phyloP scores from a whole-genome alignment of 2,329 filamentous ascomycete genomes.

The Exophiala calicioides region DNA sequence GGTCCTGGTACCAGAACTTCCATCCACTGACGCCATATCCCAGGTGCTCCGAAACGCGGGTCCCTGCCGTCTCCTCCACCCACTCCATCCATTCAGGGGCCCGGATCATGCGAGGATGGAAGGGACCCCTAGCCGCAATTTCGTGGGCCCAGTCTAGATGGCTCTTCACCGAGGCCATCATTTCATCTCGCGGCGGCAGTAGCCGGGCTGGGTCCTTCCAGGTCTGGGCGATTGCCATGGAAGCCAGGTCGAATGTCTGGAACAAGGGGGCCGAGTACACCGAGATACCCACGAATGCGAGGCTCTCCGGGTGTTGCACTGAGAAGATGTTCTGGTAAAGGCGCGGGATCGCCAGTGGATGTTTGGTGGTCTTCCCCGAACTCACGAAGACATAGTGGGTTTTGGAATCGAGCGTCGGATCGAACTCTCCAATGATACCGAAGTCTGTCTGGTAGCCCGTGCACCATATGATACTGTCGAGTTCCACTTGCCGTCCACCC shows the following conservation, averaged over 20 bases:
- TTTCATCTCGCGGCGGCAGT: constrained; percentile 28
- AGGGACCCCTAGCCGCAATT: constrained; percentile 20
- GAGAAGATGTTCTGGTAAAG: constrained; percentile 40
- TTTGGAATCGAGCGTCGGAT: constrained; percentile 28
- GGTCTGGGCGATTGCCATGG: constrained; percentile 36
- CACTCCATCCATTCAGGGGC: constrained; percentile 32
- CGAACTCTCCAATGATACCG: constrained; percentile 32
- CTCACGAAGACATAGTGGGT: constrained; percentile 6
- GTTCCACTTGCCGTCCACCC: constrained; percentile 35
- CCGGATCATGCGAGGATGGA: constrained; percentile 22
- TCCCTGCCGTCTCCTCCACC: constrained; percentile 38
- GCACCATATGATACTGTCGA: constrained; percentile 40
- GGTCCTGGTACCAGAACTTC: constrained; percentile 39
- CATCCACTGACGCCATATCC: constrained; percentile 35
- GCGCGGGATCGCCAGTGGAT: constrained; percentile 22
- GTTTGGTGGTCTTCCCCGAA: neutral
- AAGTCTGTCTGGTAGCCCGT: constrained; percentile 39
- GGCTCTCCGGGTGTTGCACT: constrained; percentile 32
- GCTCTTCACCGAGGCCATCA: constrained; percentile 28
- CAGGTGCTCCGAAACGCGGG: constrained; percentile 36
- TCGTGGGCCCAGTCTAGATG: constrained; percentile 28
- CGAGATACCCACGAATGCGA: constrained; percentile 37
- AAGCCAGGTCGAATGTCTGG: constrained; percentile 33
- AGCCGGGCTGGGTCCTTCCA: constrained; percentile 35
- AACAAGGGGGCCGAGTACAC: constrained; percentile 31